Conservation (phyloP, 1,139 yeast species). For the Debaryomyces singareniensis region DNA sequence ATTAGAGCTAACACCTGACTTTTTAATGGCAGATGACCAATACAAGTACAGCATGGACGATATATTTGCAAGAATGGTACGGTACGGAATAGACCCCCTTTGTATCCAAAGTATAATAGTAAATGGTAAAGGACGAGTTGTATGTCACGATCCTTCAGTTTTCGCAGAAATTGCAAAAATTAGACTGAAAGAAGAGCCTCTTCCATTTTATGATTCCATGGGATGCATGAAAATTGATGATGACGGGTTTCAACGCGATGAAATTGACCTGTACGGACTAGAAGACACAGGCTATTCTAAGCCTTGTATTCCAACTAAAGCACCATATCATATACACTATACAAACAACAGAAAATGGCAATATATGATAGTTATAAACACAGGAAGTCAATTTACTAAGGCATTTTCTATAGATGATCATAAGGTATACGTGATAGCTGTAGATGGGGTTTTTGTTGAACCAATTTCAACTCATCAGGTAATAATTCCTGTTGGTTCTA, state of each 20-base stretch:
- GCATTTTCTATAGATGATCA: conserved; percentile 31
- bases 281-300: conserved; percentile 18
- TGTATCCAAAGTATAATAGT: conserved; percentile 25
- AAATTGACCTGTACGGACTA: conserved; percentile 10
- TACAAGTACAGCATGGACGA: conserved; percentile 21
- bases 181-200: neutral
- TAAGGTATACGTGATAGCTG: conserved; percentile 21
- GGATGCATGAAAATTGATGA: conserved; percentile 17
- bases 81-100: conserved; percentile 27
- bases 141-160: conserved; percentile 14
- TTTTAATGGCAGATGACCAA: conserved; percentile 19
- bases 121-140: conserved; percentile 29
- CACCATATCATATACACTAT: conserved; percentile 14
- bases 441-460: conserved; percentile 23
- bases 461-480: conserved; percentile 19
- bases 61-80: conserved; percentile 17
- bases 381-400: conserved; percentile 28
- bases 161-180: conserved; percentile 5
- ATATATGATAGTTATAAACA: conserved; percentile 22
- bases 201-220: conserved; percentile 12
- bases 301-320: conserved; percentile 13
- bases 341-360: conserved; percentile 17
- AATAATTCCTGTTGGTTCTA: conserved; percentile 23
- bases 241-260: conserved; percentile 13
- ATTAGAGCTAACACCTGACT: conserved; percentile 18